Base-by-base conservation (phyloP, 176 grass and related monocot genomes). In the Saccharum officinarum region DNA sequence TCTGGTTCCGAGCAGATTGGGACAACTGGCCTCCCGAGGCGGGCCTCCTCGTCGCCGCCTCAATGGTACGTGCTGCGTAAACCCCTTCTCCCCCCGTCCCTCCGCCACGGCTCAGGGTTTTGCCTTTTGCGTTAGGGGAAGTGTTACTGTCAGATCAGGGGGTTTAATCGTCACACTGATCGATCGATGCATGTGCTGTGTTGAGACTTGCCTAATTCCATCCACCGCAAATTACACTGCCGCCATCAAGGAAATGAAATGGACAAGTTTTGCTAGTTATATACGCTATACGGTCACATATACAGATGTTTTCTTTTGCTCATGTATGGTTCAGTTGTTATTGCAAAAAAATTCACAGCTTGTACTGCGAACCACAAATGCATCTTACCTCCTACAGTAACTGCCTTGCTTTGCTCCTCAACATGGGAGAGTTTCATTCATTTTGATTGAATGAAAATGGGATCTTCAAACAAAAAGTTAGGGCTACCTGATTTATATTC, bases 41-140 rank as follows among this genome's bases (percentile, higher is more conserved):
- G 20, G 44, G 18, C 36, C 39, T 87, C 71, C 30, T 87, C 62
- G 37, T 34, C 61, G 71, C 37, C 9, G 31, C 14, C 65, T 87
- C 71, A 87, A 82, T 62, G 74, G 79, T 82, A 71, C 68, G 67
- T 52, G 49, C 49, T 52, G 37, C 38, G 3, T 42, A 44, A 82
- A 76, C 30, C 4, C 68, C 47, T 22, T 0, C 12, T 1, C 20
- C 1, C 14, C 36, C 36, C 36, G 33, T n/a, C 2, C 1, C 36
- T 5, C 36, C 33, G n/a, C 15, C 34, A 18, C 40, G 13, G 28
- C 22, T 23, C 76, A 78, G 8, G 37, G 13, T 45, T 23, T 25
- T 16, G n/a, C 37, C 55, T 64, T 63, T 42, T 63, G 40, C n/a
- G n/a, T n/a, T n/a, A 40, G 34, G n/a, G 11, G 8, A 71, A 44